These are phyloP conservation scores for Coprinellus aureogranulatus DNA, from an alignment of 768 basidiomycete genomes.

Conservation along the genomic window DNA sequence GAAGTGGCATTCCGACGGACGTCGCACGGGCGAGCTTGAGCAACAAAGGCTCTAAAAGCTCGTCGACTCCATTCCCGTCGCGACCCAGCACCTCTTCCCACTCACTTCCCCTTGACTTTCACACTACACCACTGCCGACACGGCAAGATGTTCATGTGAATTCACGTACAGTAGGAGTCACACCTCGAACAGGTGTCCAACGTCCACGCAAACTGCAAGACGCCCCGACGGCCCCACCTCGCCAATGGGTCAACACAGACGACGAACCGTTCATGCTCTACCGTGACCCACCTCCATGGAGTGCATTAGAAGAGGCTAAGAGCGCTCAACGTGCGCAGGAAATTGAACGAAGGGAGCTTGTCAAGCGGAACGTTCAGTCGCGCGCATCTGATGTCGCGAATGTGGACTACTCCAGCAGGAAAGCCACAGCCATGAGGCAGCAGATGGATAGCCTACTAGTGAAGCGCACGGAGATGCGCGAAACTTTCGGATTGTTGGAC, in stretches of 20 bases:
- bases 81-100: no score
- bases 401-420: not conserved
- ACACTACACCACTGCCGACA: no score
- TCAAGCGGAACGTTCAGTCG: not conserved
- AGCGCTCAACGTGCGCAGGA: not conserved
- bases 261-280: conserved; percentile 33
- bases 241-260: not conserved
- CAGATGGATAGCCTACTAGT: conserved; percentile 2
- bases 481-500: conserved; percentile 2
- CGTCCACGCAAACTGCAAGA: no score
- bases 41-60: no score
- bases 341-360: not conserved
- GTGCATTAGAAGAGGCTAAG: conserved; percentile 19
- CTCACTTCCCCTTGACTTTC: no score
- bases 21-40: no score
- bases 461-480: conserved; percentile 1
- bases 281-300: conserved; percentile 38
- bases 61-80: no score
- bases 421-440: not conserved
- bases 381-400: conserved; percentile 4
- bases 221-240: no score
- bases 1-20: no score
- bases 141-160: no score
- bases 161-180: no score
- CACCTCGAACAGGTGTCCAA: no score